A percentile compares a stretch with the other conserved stretches of the same genome.
phyloP scores from a whole-genome alignment of 2,329 filamentous ascomycete species.

The Fusarium sp. region DNA sequence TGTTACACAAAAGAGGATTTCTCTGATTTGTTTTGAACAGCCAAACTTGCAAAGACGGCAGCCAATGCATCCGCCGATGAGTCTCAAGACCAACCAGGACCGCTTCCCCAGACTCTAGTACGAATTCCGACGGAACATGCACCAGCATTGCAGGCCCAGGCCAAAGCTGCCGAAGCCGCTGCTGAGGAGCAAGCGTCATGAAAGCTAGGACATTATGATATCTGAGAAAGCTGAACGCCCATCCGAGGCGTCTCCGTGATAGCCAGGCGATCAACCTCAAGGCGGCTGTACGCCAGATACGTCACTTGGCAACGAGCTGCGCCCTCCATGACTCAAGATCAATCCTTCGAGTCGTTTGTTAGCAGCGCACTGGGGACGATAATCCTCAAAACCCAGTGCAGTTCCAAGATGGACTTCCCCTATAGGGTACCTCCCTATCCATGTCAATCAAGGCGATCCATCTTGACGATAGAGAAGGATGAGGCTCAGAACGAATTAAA shows the following conservation, averaged over 20 bases:
- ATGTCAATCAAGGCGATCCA: background rate
- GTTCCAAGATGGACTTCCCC: background rate
- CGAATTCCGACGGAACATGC: slow-evolving; percentile 86
- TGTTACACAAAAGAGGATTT: background rate
- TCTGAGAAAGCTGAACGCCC: background rate
- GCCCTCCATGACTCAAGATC: background rate
- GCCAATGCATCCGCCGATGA: slow-evolving; percentile 50
- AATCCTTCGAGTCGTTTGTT: background rate
- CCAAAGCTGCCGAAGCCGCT: slow-evolving; percentile 62
- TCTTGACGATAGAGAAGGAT: background rate
- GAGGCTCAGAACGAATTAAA: background rate
- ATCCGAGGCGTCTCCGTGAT: background rate
- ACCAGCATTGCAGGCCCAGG: slow-evolving; percentile 71
- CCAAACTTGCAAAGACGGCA: slow-evolving; percentile 75
- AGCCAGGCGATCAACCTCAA: background rate
- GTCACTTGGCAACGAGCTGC: background rate
- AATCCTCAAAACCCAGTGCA: background rate
- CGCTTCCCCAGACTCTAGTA: slow-evolving; percentile 83
- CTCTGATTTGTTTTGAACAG: slow-evolving; percentile 54
- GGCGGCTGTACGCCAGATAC: background rate
- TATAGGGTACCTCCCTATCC: background rate
- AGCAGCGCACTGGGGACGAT: background rate
- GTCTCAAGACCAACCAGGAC: slow-evolving; percentile 56
- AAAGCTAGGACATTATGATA: background rate
- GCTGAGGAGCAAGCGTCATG: slow-evolving; percentile 54